Evolutionary conservation across 257 asterid genomes (phyloP), one percentile per base, ranked within the genome.

Genomic region (Lycium barbarum): DNA sequence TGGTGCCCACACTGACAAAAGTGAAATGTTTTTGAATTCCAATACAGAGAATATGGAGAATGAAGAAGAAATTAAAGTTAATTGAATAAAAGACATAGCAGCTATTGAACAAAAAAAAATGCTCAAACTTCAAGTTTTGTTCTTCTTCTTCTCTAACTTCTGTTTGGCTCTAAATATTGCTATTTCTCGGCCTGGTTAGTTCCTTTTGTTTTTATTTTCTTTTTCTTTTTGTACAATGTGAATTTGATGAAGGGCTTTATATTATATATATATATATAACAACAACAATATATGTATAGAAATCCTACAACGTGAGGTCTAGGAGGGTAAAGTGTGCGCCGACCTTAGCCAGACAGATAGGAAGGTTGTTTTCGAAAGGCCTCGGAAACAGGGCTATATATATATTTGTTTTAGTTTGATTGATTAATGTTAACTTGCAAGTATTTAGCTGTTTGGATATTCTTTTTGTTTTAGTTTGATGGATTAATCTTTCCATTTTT

Each of bases 1-100:
- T 74, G 81, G 81, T 74, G 35, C 13, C 81, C 81, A 74, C 59
- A 74, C 49, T 74, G 59, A 1, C 45, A 49, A 74, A 49, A 74
- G 22, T 6, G 33, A 40, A 70, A 40, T 70, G 54, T 40, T 17
- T 70, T 40, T 9, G 54, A 70, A 49, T 11, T 49, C 3, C 11
- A 49, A 49, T 49, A 26, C 33, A 26, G 33, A 26, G 33, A 26
- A 26, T 26, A 26, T 26, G 33, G 33, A 26, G 33, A 26, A 26
- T 26, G 8, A 47, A 47, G 51, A 47, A 68, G 76, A 68, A 3
- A 38, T 68, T 68, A 11, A 1, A 45, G 18, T 18, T 45, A 45
- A 45, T 45, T 72, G 10, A 45, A 73, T 38, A 73, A 47, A 73
- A 47, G 0, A n/a, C 13, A 20, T 18, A 49, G 43, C 20, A 6